Conservation (phyloP, 495 filamentous ascomycete species). For the Extremus antarcticus region DNA sequence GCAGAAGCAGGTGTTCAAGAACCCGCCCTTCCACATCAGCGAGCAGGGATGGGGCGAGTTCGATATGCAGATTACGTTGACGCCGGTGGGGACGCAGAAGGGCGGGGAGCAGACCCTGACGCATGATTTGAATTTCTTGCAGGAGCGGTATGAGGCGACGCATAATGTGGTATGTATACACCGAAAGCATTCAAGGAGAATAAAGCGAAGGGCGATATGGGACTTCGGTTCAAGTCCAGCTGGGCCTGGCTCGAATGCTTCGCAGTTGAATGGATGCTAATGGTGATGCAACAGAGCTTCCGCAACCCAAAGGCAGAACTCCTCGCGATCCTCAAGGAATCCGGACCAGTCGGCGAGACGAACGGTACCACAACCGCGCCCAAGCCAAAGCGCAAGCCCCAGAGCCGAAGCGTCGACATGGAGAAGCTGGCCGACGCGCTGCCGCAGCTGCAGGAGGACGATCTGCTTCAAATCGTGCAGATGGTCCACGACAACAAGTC, state of each 20-base stretch:
- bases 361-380: constrained; percentile 49
- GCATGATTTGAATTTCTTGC: constrained; percentile 89
- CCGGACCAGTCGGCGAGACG: constrained; percentile 54
- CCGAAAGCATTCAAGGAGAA: no score
- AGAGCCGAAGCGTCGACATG: constrained; percentile 61
- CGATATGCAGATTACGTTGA: constrained; percentile 78
- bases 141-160: constrained; percentile 68
- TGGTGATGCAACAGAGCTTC: constrained; percentile 72
- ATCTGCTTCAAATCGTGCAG: constrained; percentile 87
- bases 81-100: constrained; percentile 56
- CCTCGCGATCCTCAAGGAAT: constrained; percentile 60
- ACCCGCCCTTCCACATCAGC: constrained; percentile 74
- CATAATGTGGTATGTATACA: constrained; percentile 56
- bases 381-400: constrained; percentile 64
- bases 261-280: no score
- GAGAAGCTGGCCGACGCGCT: constrained; percentile 94
- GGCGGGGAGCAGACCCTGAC: constrained; percentile 65
- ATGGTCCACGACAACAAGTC: constrained; percentile 96
- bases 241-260: no score
- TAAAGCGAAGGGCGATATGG: no score
- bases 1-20: constrained; percentile 67
- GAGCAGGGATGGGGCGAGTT: constrained; percentile 99
- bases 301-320: constrained; percentile 84
- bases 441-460: constrained; percentile 74
- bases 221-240: no score